Conservation (phyloP, 1,284 basidiomycete species). For the Cutaneotrichosporon cavernicola region DNA sequence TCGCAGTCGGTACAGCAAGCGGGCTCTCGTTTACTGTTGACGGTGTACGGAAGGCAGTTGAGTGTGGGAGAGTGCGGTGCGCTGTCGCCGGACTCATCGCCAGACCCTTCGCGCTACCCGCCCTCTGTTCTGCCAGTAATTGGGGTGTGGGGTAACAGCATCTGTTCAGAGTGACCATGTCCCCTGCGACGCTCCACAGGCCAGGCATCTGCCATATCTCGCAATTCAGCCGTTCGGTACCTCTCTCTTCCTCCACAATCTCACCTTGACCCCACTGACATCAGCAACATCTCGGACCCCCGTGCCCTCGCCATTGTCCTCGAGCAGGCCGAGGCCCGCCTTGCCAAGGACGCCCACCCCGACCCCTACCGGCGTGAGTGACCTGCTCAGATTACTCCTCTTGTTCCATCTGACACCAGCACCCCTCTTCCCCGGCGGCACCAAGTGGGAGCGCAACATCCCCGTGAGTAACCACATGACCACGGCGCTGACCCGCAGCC, state of each 20-base stretch:
- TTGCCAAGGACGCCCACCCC: slow-evolving; percentile 71
- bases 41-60: too few relatives aligned
- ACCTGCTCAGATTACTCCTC: background rate
- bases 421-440: slow-evolving; percentile 73
- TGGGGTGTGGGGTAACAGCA: too few relatives aligned
- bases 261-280: slow-evolving; percentile 5
- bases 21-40: too few relatives aligned
- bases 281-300: slow-evolving; percentile 82
- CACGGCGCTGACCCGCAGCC: slow-evolving; percentile 6
- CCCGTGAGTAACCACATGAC: slow-evolving; percentile 41
- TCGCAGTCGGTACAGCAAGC: background rate
- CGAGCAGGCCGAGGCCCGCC: slow-evolving; percentile 73
- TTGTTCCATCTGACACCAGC: slow-evolving; percentile 56
- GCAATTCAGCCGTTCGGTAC: too few relatives aligned
- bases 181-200: background rate
- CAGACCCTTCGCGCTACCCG: too few relatives aligned
- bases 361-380: slow-evolving; percentile 85
- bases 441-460: slow-evolving; percentile 66
- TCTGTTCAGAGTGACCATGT: too few relatives aligned
- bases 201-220: background rate
- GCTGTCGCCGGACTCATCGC: background rate
- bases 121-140: too few relatives aligned
- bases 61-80: background rate
- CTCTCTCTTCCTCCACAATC: background rate
- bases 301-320: slow-evolving; percentile 77